Conservation (phyloP, 331 rosid species). For the Saraca asoca region DNA sequence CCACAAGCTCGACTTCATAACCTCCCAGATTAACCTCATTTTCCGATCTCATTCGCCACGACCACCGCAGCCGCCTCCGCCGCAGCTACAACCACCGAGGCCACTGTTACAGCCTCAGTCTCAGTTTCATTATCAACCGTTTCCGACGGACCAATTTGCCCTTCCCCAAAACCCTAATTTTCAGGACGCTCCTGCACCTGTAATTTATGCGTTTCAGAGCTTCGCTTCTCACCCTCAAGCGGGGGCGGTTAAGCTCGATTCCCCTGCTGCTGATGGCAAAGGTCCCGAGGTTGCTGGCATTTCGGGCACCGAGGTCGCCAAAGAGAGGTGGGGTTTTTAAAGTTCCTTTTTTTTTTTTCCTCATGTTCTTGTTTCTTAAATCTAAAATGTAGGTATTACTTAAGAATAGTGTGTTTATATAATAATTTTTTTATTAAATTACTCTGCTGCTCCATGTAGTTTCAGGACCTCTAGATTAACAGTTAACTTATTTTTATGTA, state of each 20-base stretch:
- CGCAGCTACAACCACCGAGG: conserved; percentile 28
- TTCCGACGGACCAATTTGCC: conserved; percentile 55
- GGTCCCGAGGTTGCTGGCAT: conserved; percentile 21
- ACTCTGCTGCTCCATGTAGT: no score
- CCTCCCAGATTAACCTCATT: conserved; percentile 60
- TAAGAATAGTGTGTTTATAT: no score
- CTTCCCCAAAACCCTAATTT: conserved; percentile 65
- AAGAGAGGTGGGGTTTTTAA: conserved; percentile 38
- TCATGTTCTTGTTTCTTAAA: background rate
- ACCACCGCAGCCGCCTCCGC: conserved; percentile 17
- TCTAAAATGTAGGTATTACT: background rate
- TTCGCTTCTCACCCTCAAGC: conserved; percentile 34
- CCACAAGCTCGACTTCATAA: conserved; percentile 69
- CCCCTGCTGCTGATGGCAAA: conserved; percentile 12
- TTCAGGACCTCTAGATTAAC: no score
- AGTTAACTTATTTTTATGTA: no score
- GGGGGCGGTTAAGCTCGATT: conserved; percentile 33
- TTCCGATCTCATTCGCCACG: conserved; percentile 45
- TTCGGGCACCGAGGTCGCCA: conserved; percentile 36
- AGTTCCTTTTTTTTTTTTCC: background rate
- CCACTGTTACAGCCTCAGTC: conserved; percentile 27
- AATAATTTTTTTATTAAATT: no score
- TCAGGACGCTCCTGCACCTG: conserved; percentile 40
- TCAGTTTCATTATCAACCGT: conserved; percentile 14
- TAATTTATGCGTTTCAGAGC: conserved; percentile 44